Percentiles rank a stretch among this genome's conserved stretches.
Conservation (phyloP, 352 stramenopile species). For the Pythium insidiosum region DNA sequence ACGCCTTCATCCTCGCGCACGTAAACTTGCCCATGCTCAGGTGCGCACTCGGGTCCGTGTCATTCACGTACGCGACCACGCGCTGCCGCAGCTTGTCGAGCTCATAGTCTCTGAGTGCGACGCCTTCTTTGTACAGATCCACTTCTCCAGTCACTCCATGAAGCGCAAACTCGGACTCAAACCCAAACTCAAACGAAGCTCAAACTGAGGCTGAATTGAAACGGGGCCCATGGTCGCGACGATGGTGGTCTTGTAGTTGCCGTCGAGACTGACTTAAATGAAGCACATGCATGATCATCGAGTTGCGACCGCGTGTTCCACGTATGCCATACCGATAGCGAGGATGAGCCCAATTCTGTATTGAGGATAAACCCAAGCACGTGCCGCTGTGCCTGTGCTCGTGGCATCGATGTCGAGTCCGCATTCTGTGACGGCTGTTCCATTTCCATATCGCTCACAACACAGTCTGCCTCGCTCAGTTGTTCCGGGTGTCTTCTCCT, state of each 20-base stretch:
- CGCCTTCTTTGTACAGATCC: slow-evolving; percentile 46
- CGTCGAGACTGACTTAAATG: slow-evolving; percentile 90
- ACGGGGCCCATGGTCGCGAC: slow-evolving; percentile 88
- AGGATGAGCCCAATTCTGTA: too few relatives aligned
- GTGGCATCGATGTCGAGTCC: too few relatives aligned
- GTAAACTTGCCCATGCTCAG: slow-evolving; percentile 84
- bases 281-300: slow-evolving; percentile 94
- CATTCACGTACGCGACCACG: slow-evolving; percentile 61
- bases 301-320: too few relatives aligned
- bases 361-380: too few relatives aligned
- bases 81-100: slow-evolving; percentile 58
- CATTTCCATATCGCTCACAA: too few relatives aligned
- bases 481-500: too few relatives aligned
- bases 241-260: slow-evolving; percentile 98
- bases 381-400: too few relatives aligned
- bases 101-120: slow-evolving; percentile 74
- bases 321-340: too few relatives aligned
- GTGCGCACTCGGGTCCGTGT: slow-evolving; percentile 47
- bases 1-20: slow-evolving; percentile 82
- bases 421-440: too few relatives aligned
- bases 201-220: neutral
- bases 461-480: too few relatives aligned
- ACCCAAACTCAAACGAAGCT: neutral
- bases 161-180: too few relatives aligned
- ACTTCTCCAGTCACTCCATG: neutral